Percentiles rank a stretch among this genome's conserved stretches.
Conservation (phyloP, 2,329 filamentous ascomycete species). For the Alternaria arbusti region DNA sequence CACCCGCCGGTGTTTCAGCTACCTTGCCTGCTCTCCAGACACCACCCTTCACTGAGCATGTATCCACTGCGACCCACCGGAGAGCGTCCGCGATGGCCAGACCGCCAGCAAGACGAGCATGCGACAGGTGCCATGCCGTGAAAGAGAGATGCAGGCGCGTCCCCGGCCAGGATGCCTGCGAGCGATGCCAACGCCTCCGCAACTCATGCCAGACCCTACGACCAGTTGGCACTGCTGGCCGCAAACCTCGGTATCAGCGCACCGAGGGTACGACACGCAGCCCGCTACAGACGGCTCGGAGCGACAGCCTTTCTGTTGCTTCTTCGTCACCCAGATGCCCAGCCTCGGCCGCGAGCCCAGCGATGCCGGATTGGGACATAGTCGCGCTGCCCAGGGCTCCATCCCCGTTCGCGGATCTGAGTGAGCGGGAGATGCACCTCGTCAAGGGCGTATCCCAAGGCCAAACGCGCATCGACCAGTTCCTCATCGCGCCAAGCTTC, state of each 20-base stretch:
- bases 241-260: slow-evolving; percentile 11
- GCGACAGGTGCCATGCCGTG: slow-evolving; percentile 12
- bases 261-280: neutral
- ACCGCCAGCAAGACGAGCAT: slow-evolving; percentile 6
- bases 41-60: slow-evolving; percentile 1
- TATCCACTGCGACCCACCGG: slow-evolving; percentile 1
- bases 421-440: slow-evolving; percentile 7
- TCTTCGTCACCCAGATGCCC: neutral
- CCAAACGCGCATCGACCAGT: slow-evolving; percentile 6
- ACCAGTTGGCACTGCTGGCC: slow-evolving; percentile 7
- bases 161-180: slow-evolving; percentile 7
- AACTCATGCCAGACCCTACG: slow-evolving; percentile 8
- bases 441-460: slow-evolving; percentile 5
- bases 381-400: neutral
- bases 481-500: slow-evolving; percentile 7
- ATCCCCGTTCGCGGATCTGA: neutral
- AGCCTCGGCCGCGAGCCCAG: neutral
- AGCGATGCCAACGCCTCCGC: slow-evolving; percentile 11
- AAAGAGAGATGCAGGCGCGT: slow-evolving; percentile 11
- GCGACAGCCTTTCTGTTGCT: neutral
- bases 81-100: slow-evolving; percentile 8
- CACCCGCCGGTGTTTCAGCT: slow-evolving; percentile 1
- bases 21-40: neutral
- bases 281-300: neutral
- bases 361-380: neutral